Evolutionary conservation across 164 flowering plant genomes (phyloP).

Genomic region (Umbilicus rupestris): DNA sequence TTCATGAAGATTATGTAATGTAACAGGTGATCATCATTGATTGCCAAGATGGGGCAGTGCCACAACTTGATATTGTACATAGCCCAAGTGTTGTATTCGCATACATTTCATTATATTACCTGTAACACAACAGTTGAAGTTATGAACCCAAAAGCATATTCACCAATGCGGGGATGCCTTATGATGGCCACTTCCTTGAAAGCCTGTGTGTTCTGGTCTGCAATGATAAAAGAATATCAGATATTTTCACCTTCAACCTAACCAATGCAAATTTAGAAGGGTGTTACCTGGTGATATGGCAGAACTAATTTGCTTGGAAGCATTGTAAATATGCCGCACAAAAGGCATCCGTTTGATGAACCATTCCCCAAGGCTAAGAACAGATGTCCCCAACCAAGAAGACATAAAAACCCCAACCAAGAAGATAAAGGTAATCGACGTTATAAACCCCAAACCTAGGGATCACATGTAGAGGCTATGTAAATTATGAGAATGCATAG

Average conservation of each 20-base stretch:
- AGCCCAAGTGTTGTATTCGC: not conserved
- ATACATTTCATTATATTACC: constrained; percentile 20
- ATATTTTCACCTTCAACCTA: not conserved
- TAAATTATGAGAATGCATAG: not conserved
- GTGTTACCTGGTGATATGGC: constrained; percentile 67
- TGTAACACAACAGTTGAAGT: constrained; percentile 66
- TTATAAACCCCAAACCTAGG: constrained; percentile 66
- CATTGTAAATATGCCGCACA: constrained; percentile 71
- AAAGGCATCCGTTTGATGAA: constrained; percentile 78
- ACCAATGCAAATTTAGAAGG: not conserved
- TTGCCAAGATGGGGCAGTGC: not conserved
- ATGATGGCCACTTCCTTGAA: constrained; percentile 91
- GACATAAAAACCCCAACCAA: constrained; percentile 83
- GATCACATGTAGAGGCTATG: not conserved
- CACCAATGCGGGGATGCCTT: constrained; percentile 89
- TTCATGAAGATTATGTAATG: not conserved
- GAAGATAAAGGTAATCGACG: constrained; percentile 69
- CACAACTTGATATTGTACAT: not conserved
- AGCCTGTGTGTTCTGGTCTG: constrained; percentile 85
- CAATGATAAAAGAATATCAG: constrained; percentile 9
- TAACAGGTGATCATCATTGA: not conserved
- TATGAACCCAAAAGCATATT: constrained; percentile 92
- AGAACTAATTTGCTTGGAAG: constrained; percentile 75
- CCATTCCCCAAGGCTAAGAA: constrained; percentile 70
- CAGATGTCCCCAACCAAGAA: constrained; percentile 75